Conservation (phyloP, 2,329 filamentous ascomycete species). For the Stenocarpella maydis region DNA sequence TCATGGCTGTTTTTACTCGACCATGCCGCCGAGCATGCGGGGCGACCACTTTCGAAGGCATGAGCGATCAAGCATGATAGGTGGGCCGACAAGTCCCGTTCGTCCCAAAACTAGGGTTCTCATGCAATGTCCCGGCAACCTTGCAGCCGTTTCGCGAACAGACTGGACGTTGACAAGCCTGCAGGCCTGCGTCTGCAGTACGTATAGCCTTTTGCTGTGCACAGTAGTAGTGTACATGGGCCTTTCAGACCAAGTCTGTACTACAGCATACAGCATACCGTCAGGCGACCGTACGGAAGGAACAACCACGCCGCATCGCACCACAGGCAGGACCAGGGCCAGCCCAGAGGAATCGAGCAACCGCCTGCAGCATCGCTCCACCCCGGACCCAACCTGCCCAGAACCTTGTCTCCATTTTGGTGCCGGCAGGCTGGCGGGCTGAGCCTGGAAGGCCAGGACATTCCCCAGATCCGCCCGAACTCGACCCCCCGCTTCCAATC, state of each 20-base stretch:
- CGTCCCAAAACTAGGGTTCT: conserved; percentile 22
- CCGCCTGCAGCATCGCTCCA: conserved; percentile 19
- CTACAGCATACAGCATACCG: no score
- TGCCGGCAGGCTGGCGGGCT: neutral
- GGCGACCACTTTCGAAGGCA: neutral
- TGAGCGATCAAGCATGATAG: conserved; percentile 24
- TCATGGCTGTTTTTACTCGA: conserved; percentile 20
- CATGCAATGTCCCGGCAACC: conserved; percentile 21
- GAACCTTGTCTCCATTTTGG: conserved; percentile 11
- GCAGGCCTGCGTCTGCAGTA: no score
- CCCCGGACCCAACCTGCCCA: conserved; percentile 7
- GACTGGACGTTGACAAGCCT: conserved; percentile 2
- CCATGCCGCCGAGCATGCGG: conserved; percentile 9
- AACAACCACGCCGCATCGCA: conserved; percentile 12
- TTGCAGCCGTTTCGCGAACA: conserved; percentile 26
- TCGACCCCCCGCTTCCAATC: conserved; percentile 10
- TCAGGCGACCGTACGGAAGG: neutral
- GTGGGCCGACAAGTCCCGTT: conserved; percentile 18
- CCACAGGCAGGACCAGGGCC: conserved; percentile 6
- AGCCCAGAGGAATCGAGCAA: neutral
- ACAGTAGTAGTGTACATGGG: no score
- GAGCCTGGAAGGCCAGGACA: neutral
- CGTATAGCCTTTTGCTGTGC: no score
- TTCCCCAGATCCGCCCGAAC: conserved; percentile 19
- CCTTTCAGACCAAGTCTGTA: no score